Conservation (phyloP, 2,329 filamentous ascomycete species). For the Aspergillus hiratsukae region DNA sequence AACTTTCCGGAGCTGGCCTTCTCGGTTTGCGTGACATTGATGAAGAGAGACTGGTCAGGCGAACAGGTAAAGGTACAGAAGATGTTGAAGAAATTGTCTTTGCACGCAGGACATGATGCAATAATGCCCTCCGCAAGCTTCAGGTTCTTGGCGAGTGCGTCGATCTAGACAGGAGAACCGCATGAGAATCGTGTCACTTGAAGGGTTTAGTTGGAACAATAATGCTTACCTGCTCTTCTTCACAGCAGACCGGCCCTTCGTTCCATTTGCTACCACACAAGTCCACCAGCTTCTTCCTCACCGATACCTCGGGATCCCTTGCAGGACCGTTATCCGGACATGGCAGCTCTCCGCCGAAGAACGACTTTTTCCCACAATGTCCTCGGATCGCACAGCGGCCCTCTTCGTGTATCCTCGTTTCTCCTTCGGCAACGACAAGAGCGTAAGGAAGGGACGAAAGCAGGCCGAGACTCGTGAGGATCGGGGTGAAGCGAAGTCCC, state of each 20-base stretch:
- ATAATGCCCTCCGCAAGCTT: conserved; percentile 85
- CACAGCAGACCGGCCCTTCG: conserved; percentile 79
- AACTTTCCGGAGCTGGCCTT: conserved; percentile 50
- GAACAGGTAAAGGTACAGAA: conserved; percentile 99
- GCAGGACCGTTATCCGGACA: conserved; percentile 89
- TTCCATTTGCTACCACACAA: conserved; percentile 88
- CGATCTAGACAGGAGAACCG: conserved; percentile 51
- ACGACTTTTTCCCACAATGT: conserved; percentile 83
- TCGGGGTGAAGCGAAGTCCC: conserved; percentile 23
- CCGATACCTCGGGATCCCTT: conserved; percentile 63
- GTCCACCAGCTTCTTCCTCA: conserved; percentile 72
- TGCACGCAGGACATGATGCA: conserved; percentile 91
- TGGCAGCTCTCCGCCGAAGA: conserved; percentile 84
- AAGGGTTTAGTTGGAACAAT: conserved; percentile 2
- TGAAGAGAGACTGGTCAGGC: conserved; percentile 88
- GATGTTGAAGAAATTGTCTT: conserved; percentile 96
- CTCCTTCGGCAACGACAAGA: conserved; percentile 26
- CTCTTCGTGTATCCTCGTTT: conserved; percentile 65
- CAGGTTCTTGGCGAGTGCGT: conserved; percentile 75
- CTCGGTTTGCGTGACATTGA: conserved; percentile 79
- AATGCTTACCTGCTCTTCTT: conserved; percentile 61
- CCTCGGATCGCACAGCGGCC: conserved; percentile 88
- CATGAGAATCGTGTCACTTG: background rate
- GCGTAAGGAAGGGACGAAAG: conserved; percentile 19
- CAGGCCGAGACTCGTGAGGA: conserved; percentile 24